A percentile compares a stretch with the other conserved stretches of the same genome.
Conservation (phyloP, 352 stramenopile species). For the Globisporangium canariense region DNA sequence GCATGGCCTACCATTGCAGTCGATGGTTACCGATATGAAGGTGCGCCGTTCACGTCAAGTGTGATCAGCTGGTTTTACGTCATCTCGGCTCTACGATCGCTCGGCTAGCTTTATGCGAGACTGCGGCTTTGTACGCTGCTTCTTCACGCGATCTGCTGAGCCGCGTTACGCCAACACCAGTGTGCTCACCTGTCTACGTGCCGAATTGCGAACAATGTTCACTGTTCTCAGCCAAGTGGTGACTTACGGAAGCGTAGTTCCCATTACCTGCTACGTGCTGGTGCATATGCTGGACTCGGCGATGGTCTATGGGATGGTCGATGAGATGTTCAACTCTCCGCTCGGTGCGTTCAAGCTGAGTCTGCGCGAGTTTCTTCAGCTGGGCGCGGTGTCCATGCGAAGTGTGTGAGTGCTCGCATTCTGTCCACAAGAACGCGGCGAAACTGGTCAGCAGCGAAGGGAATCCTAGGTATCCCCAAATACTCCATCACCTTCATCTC, state of each 20-base stretch:
- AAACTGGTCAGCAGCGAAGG: not conserved
- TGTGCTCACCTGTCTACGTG: not conserved
- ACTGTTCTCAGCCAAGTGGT: slow-evolving; percentile 20
- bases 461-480: slow-evolving; percentile 8
- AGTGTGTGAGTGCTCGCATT: slow-evolving; percentile 26
- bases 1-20: slow-evolving; percentile 11
- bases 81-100: slow-evolving; percentile 2
- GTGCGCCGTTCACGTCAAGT: slow-evolving; percentile 2
- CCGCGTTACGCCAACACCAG: not conserved
- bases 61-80: slow-evolving; percentile 2
- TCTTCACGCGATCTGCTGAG: slow-evolving; percentile 8
- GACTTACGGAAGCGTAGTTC: slow-evolving; percentile 20
- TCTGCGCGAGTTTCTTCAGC: slow-evolving; percentile 14
- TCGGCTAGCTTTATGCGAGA: slow-evolving; percentile 19
- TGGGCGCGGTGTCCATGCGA: slow-evolving; percentile 27
- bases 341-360: slow-evolving; percentile 15
- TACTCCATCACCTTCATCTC: slow-evolving; percentile 8
- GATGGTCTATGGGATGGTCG: slow-evolving; percentile 12
- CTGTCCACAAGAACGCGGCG: not conserved
- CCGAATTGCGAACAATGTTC: slow-evolving; percentile 14
- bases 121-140: slow-evolving; percentile 18
- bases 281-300: slow-evolving; percentile 21
- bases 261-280: slow-evolving; percentile 19
- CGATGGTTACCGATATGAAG: slow-evolving; percentile 18
- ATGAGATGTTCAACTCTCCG: slow-evolving; percentile 8